phyloP scores from a whole-genome alignment of 495 filamentous ascomycete genomes.

The Aspergillus wentii region DNA sequence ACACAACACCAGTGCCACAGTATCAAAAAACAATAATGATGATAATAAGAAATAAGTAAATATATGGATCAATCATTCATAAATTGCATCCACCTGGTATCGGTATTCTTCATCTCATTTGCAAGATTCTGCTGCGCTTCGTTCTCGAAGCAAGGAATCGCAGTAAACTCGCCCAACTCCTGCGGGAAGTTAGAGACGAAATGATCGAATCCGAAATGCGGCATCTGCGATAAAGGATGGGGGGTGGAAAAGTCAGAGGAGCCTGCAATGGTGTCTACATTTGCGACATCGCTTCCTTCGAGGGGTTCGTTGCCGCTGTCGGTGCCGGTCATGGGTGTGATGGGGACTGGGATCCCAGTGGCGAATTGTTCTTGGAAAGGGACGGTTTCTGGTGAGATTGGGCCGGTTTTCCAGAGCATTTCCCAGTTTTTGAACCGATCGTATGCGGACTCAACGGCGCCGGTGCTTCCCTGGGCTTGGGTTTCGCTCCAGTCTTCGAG shows the following conservation, averaged over 20 bases:
- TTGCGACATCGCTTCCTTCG: slow-evolving; percentile 19
- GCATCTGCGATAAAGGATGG: slow-evolving; percentile 26
- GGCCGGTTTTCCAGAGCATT: slow-evolving; percentile 48
- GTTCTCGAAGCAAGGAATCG: slow-evolving; percentile 42
- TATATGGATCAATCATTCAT: slow-evolving; percentile 23
- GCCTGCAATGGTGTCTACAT: slow-evolving; percentile 13
- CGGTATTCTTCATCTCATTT: slow-evolving; percentile 24
- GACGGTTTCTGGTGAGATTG: slow-evolving; percentile 31
- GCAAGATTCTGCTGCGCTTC: slow-evolving; percentile 26
- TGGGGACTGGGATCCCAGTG: slow-evolving; percentile 13
- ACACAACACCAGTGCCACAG: slow-evolving; percentile 1
- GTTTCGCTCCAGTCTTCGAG: slow-evolving; percentile 38
- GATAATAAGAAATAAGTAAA: slow-evolving; percentile 3
- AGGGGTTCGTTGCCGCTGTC: slow-evolving; percentile 12
- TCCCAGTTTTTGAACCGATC: slow-evolving; percentile 50
- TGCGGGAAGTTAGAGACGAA: slow-evolving; percentile 45
- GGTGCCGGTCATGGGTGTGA: slow-evolving; percentile 13
- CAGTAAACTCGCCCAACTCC: slow-evolving; percentile 42
- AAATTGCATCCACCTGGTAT: slow-evolving; percentile 37
- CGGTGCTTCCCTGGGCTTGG: slow-evolving; percentile 26
- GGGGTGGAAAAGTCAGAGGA: slow-evolving; percentile 27
- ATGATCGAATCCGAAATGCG: slow-evolving; percentile 40
- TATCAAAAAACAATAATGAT: slow-evolving; percentile 9
- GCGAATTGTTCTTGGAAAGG: slow-evolving; percentile 14
- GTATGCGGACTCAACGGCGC: slow-evolving; percentile 38